phyloP scores from a whole-genome alignment of 371 early-diverging fungal species.

The Coemansia sp. region DNA sequence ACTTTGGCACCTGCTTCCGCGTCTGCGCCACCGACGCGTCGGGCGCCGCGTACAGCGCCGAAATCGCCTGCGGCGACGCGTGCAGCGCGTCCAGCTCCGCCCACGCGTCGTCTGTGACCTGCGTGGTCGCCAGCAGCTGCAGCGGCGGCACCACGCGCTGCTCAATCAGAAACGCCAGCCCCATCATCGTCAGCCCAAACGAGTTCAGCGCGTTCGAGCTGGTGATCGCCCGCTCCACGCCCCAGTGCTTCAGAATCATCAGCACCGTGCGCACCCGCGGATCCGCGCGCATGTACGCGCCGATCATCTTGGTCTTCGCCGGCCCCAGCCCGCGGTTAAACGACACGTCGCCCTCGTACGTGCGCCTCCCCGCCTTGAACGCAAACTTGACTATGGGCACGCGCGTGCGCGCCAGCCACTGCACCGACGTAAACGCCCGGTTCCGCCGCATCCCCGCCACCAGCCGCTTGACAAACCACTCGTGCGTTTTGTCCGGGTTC shows the following conservation, averaged over 20 bases:
- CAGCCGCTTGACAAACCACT: conserved; percentile 1
- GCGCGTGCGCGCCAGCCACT: conserved; percentile 50
- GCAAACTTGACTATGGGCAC: conserved; percentile 57
- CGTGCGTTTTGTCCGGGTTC: neutral
- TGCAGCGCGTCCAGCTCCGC: conserved; percentile 6
- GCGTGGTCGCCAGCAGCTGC: conserved; percentile 22
- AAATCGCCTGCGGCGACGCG: neutral
- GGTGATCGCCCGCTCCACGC: conserved; percentile 67
- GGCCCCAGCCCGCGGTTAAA: conserved; percentile 78
- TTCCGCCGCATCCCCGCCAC: neutral
- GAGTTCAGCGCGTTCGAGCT: conserved; percentile 52
- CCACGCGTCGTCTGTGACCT: conserved; percentile 9
- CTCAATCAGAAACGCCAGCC: conserved; percentile 26
- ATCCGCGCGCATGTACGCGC: conserved; percentile 75
- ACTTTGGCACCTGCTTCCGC: neutral
- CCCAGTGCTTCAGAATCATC: conserved; percentile 82
- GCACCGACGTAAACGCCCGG: conserved; percentile 27
- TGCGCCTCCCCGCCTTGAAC: conserved; percentile 24
- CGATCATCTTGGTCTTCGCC: conserved; percentile 75
- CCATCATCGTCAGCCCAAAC: conserved; percentile 41
- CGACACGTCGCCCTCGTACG: conserved; percentile 71
- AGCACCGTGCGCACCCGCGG: conserved; percentile 74
- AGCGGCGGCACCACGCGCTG: conserved; percentile 40
- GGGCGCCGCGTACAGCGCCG: conserved; percentile 3
- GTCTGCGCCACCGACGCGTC: neutral